Evolutionary conservation across 163 green algal genomes (phyloP).

Genomic region (Chlamydomonas reinhardtii): DNA sequence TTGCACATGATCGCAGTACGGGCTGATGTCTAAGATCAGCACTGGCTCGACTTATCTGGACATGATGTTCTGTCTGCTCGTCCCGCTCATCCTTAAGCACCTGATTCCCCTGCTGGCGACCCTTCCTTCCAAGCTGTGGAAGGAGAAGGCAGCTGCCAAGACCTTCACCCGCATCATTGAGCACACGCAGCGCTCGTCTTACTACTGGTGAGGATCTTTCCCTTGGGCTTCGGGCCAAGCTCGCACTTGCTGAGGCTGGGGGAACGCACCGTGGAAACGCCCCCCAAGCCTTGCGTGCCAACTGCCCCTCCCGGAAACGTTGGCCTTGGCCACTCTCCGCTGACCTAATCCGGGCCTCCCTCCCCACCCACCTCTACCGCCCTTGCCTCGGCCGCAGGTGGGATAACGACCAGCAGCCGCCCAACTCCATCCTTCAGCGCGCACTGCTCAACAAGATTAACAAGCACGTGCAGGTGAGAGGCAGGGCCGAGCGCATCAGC

Average conservation of each 20-base stretch:
- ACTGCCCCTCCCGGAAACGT: no score
- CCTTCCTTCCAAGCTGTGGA: neutral
- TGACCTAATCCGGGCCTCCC: no score
- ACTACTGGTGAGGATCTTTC: slow-evolving; percentile 50
- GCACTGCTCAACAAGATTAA: slow-evolving; percentile 50
- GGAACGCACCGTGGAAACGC: no score
- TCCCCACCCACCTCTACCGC: no score
- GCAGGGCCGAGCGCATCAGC: no score
- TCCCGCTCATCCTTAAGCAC: slow-evolving; percentile 25
- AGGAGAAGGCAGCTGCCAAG: neutral
- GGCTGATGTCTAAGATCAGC: slow-evolving; percentile 41
- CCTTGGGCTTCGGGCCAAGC: no score
- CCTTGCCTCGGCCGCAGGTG: slow-evolving; percentile 28
- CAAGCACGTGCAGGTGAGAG: neutral
- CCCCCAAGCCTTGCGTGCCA: no score
- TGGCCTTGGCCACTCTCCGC: no score
- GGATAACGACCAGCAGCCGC: neutral
- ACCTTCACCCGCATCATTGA: slow-evolving; percentile 4
- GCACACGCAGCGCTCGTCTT: neutral
- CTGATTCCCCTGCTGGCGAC: neutral
- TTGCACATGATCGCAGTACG: neutral
- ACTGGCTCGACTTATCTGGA: slow-evolving; percentile 26
- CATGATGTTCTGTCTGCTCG: slow-evolving; percentile 8
- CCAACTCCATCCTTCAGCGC: slow-evolving; percentile 44
- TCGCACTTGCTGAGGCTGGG: no score